phyloP scores from a whole-genome alignment of 179 eudicot genomes.

The Beta lomatogona region DNA sequence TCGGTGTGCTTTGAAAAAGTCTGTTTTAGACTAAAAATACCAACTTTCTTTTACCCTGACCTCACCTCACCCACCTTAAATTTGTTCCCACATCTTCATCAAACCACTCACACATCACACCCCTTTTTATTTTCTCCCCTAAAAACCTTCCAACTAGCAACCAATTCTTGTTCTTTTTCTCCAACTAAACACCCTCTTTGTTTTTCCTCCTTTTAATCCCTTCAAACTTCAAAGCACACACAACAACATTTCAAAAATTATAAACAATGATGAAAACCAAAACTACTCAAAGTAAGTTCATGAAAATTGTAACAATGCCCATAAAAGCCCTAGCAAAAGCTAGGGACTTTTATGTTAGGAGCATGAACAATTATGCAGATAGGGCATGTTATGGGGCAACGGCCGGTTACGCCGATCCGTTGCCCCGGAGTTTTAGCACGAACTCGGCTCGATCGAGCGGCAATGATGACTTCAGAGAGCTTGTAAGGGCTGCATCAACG shows the following conservation, averaged over 20 bases:
- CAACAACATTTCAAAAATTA: not conserved
- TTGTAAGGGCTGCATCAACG: constrained; percentile 53
- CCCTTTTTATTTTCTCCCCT: not conserved
- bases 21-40: not conserved
- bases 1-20: constrained; percentile 38
- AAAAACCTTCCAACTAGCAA: constrained; percentile 1
- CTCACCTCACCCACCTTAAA: not conserved
- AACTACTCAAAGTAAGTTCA: constrained; percentile 36
- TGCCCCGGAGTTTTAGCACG: constrained; percentile 60
- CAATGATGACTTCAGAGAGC: constrained; percentile 58
- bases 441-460: constrained; percentile 30
- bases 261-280: constrained; percentile 40
- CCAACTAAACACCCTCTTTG: not conserved
- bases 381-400: constrained; percentile 28
- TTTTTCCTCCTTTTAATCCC: not conserved
- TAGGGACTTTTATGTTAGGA: constrained; percentile 58
- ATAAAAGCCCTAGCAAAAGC: constrained; percentile 57
- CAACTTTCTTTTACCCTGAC: not conserved
- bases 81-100: constrained; percentile 22
- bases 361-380: constrained; percentile 51
- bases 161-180: not conserved
- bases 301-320: constrained; percentile 52
- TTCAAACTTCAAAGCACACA: not conserved
- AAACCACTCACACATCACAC: not conserved
- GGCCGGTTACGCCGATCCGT: constrained; percentile 26